Conservation (phyloP, 257 asterid genomes). For the Solanum ossicruentum region DNA sequence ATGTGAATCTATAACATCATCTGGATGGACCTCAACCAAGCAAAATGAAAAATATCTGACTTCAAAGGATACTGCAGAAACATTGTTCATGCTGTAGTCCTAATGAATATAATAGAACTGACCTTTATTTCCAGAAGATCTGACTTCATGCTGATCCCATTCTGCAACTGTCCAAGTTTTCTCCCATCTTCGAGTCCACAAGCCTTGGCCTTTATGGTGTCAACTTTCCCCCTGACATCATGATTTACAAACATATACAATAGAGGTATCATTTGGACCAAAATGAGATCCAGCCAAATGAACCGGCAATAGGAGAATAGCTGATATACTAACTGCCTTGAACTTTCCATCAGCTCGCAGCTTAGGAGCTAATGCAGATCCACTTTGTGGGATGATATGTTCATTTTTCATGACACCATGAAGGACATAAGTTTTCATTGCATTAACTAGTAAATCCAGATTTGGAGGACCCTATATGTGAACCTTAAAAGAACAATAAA, state of each 20-base stretch:
- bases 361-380: constrained; percentile 1
- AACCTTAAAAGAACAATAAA: constrained; percentile 30
- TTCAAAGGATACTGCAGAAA: neutral
- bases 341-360: neutral
- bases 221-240: neutral
- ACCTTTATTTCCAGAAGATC: neutral
- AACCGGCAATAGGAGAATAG: neutral
- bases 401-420: constrained; percentile 73
- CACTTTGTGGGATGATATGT: constrained; percentile 46
- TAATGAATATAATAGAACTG: neutral
- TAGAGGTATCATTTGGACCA: neutral
- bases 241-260: neutral
- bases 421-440: constrained; percentile 78
- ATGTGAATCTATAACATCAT: neutral
- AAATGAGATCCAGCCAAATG: neutral
- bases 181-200: neutral
- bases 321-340: neutral
- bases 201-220: neutral
- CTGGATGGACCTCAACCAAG: neutral
- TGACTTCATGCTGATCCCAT: neutral
- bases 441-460: constrained; percentile 61
- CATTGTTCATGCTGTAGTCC: neutral
- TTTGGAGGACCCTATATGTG: constrained; percentile 86
- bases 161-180: neutral
- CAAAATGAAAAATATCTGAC: neutral